Conservation (phyloP, 495 filamentous ascomycete species). For the Glutinoglossum americanum region DNA sequence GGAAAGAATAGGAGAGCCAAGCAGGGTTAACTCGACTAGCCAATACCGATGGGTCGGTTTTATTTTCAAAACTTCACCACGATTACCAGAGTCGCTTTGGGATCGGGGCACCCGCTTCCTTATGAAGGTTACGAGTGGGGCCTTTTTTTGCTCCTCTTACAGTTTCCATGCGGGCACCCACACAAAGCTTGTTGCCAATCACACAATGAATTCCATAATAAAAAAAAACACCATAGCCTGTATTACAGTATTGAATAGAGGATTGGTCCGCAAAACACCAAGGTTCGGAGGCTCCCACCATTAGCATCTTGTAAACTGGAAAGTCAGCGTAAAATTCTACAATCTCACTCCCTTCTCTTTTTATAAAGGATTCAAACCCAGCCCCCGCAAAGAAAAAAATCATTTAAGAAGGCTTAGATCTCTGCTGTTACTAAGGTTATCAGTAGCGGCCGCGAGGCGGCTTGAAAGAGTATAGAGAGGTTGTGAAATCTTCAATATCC, state of each 20-base stretch:
- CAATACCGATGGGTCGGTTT: background rate
- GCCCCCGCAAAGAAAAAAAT: background rate
- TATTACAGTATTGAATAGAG: too few species aligned
- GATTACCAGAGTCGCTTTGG: background rate
- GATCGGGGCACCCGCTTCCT: too few species aligned
- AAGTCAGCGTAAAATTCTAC: too few species aligned
- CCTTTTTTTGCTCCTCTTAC: too few species aligned
- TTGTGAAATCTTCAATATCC: background rate
- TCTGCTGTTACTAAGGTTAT: background rate
- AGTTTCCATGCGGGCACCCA: too few species aligned
- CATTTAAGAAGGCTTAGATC: background rate
- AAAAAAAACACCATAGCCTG: too few species aligned
- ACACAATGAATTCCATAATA: too few species aligned
- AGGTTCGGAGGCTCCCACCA: too few species aligned
- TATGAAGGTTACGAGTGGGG: too few species aligned
- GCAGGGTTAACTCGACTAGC: constrained; percentile 3
- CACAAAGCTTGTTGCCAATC: too few species aligned
- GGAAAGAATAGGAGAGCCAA: constrained; percentile 43
- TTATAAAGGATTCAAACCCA: background rate
- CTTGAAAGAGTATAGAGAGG: background rate
- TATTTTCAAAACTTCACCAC: background rate
- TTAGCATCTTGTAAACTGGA: too few species aligned
- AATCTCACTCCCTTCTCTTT: background rate
- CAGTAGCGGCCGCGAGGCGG: background rate
- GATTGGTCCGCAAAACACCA: too few species aligned